These are phyloP conservation scores for Peziza echinospora DNA, from an alignment of 495 filamentous ascomycete species.

Conservation along the genomic window DNA sequence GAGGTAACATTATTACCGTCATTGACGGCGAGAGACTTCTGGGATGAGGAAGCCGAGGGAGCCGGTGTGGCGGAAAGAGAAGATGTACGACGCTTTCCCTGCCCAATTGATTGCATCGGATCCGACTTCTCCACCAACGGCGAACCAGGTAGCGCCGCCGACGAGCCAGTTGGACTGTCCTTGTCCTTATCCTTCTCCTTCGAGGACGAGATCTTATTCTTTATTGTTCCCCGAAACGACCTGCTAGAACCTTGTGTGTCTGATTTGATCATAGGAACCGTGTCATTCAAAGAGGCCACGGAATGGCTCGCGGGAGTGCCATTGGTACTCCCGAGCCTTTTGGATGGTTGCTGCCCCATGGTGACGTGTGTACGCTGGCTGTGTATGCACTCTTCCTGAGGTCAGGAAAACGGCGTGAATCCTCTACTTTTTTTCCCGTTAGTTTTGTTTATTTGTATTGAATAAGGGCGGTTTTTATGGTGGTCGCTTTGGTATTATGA, in stretches of 20 bases:
- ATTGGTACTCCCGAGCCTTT: conserved; percentile 26
- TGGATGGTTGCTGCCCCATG: conserved; percentile 91
- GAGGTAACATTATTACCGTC: too few species aligned
- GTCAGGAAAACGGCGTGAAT: conserved; percentile 13
- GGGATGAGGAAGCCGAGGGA: conserved; percentile 11
- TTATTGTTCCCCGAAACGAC: conserved; percentile 52
- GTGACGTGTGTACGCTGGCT: conserved; percentile 16
- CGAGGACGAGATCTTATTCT: conserved; percentile 52
- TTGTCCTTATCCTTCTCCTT: conserved; percentile 36
- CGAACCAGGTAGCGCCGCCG: conserved; percentile 35
- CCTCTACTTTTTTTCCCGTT: conserved; percentile 5
- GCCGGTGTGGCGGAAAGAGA: conserved; percentile 22
- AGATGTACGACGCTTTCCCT: conserved; percentile 24
- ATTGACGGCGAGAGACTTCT: conserved; percentile 21
- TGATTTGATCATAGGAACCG: conserved; percentile 72
- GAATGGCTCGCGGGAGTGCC: conserved; percentile 20
- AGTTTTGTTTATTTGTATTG: conserved; percentile 6
- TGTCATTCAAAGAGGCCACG: conserved; percentile 18
- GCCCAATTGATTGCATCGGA: conserved; percentile 36
- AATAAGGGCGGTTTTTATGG: conserved; percentile 16
- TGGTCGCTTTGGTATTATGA: conserved; percentile 15
- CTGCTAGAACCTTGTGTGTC: conserved; percentile 89
- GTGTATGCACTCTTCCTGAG: conserved; percentile 20
- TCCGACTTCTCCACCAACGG: conserved; percentile 52
- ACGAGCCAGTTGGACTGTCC: conserved; percentile 58